Conservation (phyloP, 228 moss, liverwort and hornwort species). For the Sphagnum fallax region DNA sequence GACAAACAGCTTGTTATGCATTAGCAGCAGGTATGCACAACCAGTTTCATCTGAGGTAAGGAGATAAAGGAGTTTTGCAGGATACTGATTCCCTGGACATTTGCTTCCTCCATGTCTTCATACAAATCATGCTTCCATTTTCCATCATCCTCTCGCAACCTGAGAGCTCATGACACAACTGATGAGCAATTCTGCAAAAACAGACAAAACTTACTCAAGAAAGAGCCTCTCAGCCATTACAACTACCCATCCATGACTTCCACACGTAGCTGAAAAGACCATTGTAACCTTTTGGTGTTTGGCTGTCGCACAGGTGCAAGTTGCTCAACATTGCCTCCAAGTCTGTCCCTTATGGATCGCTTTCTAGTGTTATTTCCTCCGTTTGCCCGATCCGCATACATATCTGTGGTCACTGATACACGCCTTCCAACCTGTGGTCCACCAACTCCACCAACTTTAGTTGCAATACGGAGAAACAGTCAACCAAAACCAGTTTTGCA, state of each 20-base stretch:
- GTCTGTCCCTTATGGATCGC: slow-evolving; percentile 3
- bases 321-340: not conserved
- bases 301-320: slow-evolving; percentile 7
- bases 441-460: not conserved
- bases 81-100: slow-evolving; percentile 33
- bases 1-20: no score
- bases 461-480: not conserved
- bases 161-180: slow-evolving; percentile 2
- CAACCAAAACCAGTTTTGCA: no score
- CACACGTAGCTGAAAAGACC: no score
- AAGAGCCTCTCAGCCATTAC: no score
- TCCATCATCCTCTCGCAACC: slow-evolving; percentile 37
- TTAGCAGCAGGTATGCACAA: no score
- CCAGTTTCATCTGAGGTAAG: no score
- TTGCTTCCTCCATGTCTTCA: slow-evolving; percentile 23
- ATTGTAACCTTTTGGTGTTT: slow-evolving; percentile 14
- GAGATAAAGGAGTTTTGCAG: not conserved
- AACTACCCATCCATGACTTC: no score
- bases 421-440: slow-evolving; percentile 1
- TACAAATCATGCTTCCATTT: slow-evolving; percentile 56
- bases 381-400: slow-evolving; percentile 2
- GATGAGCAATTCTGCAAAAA: no score
- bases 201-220: no score
- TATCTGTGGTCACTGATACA: not conserved
- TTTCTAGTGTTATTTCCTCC: not conserved